A percentile compares a stretch with the other conserved stretches of the same genome.
phyloP scores from a whole-genome alignment of 768 basidiomycete genomes.

The Inosperma sp. region DNA sequence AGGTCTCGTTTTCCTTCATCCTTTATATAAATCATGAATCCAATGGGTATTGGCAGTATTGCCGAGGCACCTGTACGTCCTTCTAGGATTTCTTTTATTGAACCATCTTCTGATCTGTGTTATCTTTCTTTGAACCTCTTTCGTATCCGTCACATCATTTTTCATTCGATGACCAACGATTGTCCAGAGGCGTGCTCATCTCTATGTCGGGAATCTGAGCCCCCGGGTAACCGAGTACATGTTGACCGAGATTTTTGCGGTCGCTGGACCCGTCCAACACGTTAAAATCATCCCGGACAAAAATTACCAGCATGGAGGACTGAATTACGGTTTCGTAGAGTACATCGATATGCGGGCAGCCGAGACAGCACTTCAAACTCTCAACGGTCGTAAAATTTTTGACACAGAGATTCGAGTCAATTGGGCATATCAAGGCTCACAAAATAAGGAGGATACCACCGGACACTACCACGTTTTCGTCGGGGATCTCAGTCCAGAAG shows the following conservation, averaged over 20 bases:
- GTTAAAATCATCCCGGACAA: conserved; percentile 99
- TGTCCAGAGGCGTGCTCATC: conserved; percentile 87
- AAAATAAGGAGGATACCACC: conserved; percentile 98
- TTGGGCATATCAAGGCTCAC: conserved; percentile 98
- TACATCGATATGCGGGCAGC: conserved; percentile 98
- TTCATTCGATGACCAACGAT: conserved; percentile 20
- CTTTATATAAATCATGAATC: conserved; percentile 65
- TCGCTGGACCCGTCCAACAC: conserved; percentile 94
- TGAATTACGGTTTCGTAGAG: conserved; percentile 99
- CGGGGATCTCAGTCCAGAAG: conserved; percentile 98
- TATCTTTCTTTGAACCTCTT: conserved; percentile 21
- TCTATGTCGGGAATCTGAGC: conserved; percentile 97
- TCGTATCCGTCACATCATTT: conserved; percentile 20
- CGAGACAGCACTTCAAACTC: conserved; percentile 96
- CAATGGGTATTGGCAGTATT: conserved; percentile 62
- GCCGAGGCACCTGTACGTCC: conserved; percentile 75
- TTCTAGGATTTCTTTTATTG: conserved; percentile 17
- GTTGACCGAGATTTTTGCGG: conserved; percentile 96
- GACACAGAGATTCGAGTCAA: conserved; percentile 99
- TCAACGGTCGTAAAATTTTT: conserved; percentile 99
- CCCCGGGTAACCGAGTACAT: conserved; percentile 99
- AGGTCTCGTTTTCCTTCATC: conserved; percentile 52
- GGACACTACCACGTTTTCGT: conserved; percentile 98
- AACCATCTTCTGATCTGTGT: conserved; percentile 30
- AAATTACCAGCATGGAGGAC: conserved; percentile 98